phyloP scores from a whole-genome alignment of 805 yeast genomes.

The Blastobotrys parvus region DNA sequence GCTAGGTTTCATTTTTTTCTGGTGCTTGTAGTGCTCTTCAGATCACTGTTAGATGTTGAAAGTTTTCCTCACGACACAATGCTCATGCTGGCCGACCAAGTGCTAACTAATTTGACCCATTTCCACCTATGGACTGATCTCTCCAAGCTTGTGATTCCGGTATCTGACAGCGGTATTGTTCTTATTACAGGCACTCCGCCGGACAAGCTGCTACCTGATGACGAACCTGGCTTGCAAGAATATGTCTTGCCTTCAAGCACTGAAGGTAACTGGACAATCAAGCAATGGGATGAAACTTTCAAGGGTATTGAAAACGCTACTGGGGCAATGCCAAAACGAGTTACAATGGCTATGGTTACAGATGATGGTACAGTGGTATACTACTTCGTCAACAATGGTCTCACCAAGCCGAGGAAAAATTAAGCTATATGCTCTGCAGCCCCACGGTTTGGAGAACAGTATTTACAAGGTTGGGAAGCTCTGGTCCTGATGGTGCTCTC shows the following conservation, averaged over 20 bases:
- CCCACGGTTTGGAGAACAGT: background rate
- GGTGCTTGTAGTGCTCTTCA: no score
- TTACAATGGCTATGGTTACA: constrained; percentile 35
- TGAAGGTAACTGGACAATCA: constrained; percentile 27
- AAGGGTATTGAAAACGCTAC: constrained; percentile 14
- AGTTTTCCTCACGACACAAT: no score
- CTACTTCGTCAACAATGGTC: constrained; percentile 32
- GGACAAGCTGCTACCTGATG: constrained; percentile 28
- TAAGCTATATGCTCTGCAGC: background rate
- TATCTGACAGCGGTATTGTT: constrained; percentile 4
- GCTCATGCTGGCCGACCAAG: background rate
- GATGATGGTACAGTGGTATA: constrained; percentile 37
- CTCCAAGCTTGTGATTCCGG: constrained; percentile 10
- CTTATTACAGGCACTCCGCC: constrained; percentile 28
- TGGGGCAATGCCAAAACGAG: constrained; percentile 17
- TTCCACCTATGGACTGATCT: constrained; percentile 32
- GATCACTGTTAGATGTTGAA: no score
- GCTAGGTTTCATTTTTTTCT: no score
- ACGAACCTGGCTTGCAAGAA: constrained; percentile 12
- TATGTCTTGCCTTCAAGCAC: constrained; percentile 22
- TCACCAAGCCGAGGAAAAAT: constrained; percentile 33
- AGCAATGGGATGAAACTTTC: constrained; percentile 28
- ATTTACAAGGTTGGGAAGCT: constrained; percentile 9
- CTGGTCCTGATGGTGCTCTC: background rate
- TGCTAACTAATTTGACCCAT: constrained; percentile 24